Conservation (phyloP, 441 rosid species). For the Brassica balearica region DNA sequence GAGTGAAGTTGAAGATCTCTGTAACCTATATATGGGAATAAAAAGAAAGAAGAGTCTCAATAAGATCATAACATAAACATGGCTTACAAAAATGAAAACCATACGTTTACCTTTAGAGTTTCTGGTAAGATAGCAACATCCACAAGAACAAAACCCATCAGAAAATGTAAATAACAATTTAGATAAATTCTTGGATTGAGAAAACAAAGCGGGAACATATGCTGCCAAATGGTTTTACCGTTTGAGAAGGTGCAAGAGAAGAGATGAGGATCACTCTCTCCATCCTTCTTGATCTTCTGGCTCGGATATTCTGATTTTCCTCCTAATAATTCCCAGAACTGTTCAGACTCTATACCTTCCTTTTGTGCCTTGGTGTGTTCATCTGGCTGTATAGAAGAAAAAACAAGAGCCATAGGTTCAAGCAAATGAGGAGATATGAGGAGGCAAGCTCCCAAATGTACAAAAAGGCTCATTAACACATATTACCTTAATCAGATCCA, state of each 20-base stretch:
- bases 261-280: constrained; percentile 93
- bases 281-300: constrained; percentile 71
- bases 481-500: constrained; percentile 91
- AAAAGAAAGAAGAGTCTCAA: background rate
- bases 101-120: constrained; percentile 66
- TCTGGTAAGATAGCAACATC: constrained; percentile 56
- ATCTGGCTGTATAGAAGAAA: constrained; percentile 70
- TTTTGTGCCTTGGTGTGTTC: constrained; percentile 78
- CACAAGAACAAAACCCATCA: constrained; percentile 37
- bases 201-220: background rate
- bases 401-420: constrained; percentile 18
- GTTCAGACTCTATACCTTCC: constrained; percentile 93
- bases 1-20: constrained; percentile 87
- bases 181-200: constrained; percentile 3
- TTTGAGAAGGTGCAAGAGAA: constrained; percentile 79
- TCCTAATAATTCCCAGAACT: constrained; percentile 90
- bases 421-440: constrained; percentile 17
- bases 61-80: constrained; percentile 21
- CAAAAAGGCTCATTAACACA: constrained; percentile 18
- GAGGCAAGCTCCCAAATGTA: constrained; percentile 22
- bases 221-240: constrained; percentile 51
- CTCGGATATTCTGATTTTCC: constrained; percentile 87
- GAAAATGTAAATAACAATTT: constrained; percentile 20
- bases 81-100: constrained; percentile 3
- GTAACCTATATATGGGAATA: constrained; percentile 60